Base-by-base conservation (phyloP, 2,329 filamentous ascomycete species). In the Beauveria asiatica region DNA sequence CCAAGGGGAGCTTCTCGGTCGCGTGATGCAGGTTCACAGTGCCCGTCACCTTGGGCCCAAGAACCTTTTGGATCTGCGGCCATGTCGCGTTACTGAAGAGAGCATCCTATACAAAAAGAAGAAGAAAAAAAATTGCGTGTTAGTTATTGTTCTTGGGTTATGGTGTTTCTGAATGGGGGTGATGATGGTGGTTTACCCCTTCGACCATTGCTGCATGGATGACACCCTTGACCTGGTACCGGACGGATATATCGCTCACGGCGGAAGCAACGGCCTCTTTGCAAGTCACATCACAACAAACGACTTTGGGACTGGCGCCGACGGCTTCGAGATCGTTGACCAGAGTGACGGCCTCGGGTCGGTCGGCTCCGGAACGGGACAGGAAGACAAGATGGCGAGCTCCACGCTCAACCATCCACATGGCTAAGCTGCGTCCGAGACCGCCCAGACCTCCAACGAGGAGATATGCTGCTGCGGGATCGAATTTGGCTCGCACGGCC, bases 151-250 rank as follows among this genome's bases (percentile, higher is more conserved):
- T 23, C 21, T 23, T 23, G 2, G 21, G 21, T 23, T 23, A 23
- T 23, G 3, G 2, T 2, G 21, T 23, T 27, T 30, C 27, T 30
- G 27, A 30, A 30, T 30, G 23, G 23, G 23, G 1, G 23, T 23
- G 21, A 21, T 3, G n/a, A n/a, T n/a, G n/a, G 21, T 21, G 3
- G 21, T 23, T 23, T 23, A 30, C 27, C 27, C 27, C 27, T 30
- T 30, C 27, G 27, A 76, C 73, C 73, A 78, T 75, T 25, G 76
- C 71, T 5, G 69, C 66, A 46, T 77, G 74, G 23, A 78, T 64
- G 3, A 77, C 66, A 39, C 76, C 76, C 16, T 19, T 19, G 3
- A 51, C 55, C 62, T 64, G 63, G 27, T 53, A 53, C 33, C 61
- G 62, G 21, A 5, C n/a, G 9, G 50, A 53, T 4, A 68, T 45